Evolutionary conservation across 257 asterid genomes (phyloP), one percentile per base, ranked within the genome.

Genomic region (Gardenia jasminoides): DNA sequence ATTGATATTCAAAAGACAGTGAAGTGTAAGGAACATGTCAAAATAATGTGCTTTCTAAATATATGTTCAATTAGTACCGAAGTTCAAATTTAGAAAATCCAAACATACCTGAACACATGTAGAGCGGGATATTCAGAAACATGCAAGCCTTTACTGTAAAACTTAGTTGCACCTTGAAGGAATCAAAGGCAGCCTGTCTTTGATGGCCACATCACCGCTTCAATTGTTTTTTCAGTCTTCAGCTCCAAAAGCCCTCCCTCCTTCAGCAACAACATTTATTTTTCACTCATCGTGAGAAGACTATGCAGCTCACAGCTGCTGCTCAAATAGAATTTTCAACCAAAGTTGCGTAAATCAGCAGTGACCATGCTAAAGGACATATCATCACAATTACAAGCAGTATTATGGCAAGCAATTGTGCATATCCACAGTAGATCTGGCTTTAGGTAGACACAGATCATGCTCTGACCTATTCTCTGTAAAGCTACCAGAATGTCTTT

Each of bases 391-490:
- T 22, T 26, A 56, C 26, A 56, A 56, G 64, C 2, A 4, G 64
- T 20, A 56, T 56, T 56, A 26, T 56, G 64, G 64, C 22, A 56
- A 56, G 64, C 64, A 56, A 20, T 19, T 56, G 7, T 7, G 26
- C 8, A 56, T 56, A 20, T 56, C 64, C 70, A 75, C 46, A 24
- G n/a, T n/a, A 31, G 8, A 75, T 75, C 79, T 39, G 68, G 13
- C 50, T 61, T 75, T 41, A 56, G 9, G 28, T 4, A 56, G 64
- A 20, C 10, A 56, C 5, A 15, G 19, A 6, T 52, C 22, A 56
- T 20, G 2, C 9, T 56, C 10, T 56, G 7, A 56, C 26, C 26
- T 4, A 56, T 7, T 19, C 64, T 56, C 10, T 22, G 28, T 1
- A 56, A 22, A 56, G 64, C 64, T 19, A 19, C 64, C 64, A 56